A percentile compares a stretch with the other conserved stretches of the same genome.
phyloP scores from a whole-genome alignment of 345 rosid genomes.

The Euclidium syriacum region DNA sequence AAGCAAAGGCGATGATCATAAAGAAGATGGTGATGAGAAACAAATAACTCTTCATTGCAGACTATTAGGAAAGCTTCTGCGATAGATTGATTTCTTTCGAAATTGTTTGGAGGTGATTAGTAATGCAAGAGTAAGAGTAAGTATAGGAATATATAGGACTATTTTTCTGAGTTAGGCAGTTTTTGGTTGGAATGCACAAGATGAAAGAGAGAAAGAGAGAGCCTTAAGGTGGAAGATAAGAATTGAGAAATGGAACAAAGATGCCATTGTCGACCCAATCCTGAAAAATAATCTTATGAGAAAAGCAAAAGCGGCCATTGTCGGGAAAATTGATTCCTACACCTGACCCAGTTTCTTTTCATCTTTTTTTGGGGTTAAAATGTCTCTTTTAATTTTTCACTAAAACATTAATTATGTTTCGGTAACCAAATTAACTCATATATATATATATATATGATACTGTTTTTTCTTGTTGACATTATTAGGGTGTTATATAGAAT shows the following conservation, averaged over 20 bases:
- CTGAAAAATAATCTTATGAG: conserved; percentile 3
- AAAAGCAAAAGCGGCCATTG: conserved; percentile 14
- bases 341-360: background rate
- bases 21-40: conserved; percentile 4
- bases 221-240: conserved; percentile 3
- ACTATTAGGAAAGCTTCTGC: background rate
- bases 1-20: conserved; percentile 2
- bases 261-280: no score
- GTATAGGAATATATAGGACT: conserved; percentile 5
- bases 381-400: no score
- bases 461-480: no score
- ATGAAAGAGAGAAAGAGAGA: background rate
- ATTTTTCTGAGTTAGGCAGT: background rate
- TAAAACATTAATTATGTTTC: no score
- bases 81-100: background rate
- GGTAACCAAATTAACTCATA: no score
- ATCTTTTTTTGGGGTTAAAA: background rate
- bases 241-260: conserved; percentile 10
- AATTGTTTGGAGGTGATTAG: background rate
- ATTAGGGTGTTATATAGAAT: no score
- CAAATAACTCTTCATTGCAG: conserved; percentile 10
- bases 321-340: conserved; percentile 18
- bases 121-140: conserved; percentile 5
- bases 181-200: no score
- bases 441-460: no score